A percentile compares a stretch with the other conserved stretches of the same genome.
These are phyloP conservation scores for Suillus cothurnatus DNA, from an alignment of 768 basidiomycete species.

Conservation along the genomic window DNA sequence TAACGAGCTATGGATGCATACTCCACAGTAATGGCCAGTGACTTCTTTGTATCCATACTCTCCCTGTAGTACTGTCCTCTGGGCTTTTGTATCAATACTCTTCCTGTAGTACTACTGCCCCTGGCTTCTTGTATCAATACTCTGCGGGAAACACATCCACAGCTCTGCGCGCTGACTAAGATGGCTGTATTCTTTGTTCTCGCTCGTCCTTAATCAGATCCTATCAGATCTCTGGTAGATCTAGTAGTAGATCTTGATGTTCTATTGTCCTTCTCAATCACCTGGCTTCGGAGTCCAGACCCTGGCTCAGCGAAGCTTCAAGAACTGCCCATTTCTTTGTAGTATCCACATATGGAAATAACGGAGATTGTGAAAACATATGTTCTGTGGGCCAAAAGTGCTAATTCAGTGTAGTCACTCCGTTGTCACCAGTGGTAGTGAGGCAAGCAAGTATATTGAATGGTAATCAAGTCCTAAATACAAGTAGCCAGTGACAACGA, in stretches of 20 bases:
- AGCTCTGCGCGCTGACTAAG: neutral
- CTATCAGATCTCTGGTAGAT: neutral
- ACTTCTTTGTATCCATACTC: neutral
- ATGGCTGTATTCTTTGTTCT: too few species aligned
- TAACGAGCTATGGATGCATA: neutral
- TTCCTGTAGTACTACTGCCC: neutral
- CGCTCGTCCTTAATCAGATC: too few species aligned
- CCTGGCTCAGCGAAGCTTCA: too few species aligned
- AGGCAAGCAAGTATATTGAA: neutral
- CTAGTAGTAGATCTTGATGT: too few species aligned
- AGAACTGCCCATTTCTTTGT: neutral
- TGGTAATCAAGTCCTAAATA: neutral
- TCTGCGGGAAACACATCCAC: neutral
- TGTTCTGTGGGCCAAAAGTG: too few species aligned
- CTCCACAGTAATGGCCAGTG: neutral
- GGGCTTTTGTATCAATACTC: neutral
- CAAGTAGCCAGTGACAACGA: neutral
- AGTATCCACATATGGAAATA: neutral
- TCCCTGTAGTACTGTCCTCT: too few species aligned
- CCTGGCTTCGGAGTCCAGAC: neutral
- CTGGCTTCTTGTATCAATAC: neutral
- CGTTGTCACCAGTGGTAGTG: too few species aligned
- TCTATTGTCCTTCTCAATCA: too few species aligned
- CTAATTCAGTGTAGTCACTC: too few species aligned
- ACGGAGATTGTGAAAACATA: neutral